These are phyloP conservation scores for Rhizopus sp. DNA, from an alignment of 371 early-diverging fungal genomes.

Conservation along the genomic window DNA sequence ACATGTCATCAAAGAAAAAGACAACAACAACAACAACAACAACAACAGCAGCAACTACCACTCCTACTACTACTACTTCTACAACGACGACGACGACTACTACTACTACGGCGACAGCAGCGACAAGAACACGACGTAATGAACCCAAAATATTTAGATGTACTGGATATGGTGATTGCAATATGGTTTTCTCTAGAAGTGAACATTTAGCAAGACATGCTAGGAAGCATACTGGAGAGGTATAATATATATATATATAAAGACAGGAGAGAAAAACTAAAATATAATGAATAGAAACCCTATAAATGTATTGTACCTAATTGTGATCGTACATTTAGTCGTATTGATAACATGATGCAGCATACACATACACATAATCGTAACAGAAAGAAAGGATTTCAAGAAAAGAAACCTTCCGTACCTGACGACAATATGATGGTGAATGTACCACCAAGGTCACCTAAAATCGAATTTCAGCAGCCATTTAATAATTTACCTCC, in stretches of 20 bases:
- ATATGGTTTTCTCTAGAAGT: conserved; percentile 57
- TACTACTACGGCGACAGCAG: background rate
- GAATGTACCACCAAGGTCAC: conserved; percentile 8
- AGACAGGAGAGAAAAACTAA: background rate
- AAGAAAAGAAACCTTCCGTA: background rate
- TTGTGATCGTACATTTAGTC: conserved; percentile 51
- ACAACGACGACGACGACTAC: too few species aligned
- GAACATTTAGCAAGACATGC: conserved; percentile 57
- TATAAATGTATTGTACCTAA: conserved; percentile 48
- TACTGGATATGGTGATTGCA: conserved; percentile 52
- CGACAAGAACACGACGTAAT: conserved; percentile 6
- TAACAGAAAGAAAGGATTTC: conserved; percentile 17
- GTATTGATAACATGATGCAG: conserved; percentile 60
- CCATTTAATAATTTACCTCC: background rate
- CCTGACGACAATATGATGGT: conserved; percentile 8
- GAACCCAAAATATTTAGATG: conserved; percentile 50
- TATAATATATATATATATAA: conserved; percentile 6
- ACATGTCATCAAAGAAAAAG: too few species aligned
- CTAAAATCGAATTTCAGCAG: conserved; percentile 3
- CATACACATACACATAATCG: conserved; percentile 51
- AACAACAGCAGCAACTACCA: too few species aligned
- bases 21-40: too few species aligned
- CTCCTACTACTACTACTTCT: too few species aligned
- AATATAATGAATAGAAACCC: conserved; percentile 32
- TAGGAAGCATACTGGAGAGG: conserved; percentile 66